Evolutionary conservation across 768 basidiomycete species (phyloP).

Genomic region (Crassisporium funariophilum): DNA sequence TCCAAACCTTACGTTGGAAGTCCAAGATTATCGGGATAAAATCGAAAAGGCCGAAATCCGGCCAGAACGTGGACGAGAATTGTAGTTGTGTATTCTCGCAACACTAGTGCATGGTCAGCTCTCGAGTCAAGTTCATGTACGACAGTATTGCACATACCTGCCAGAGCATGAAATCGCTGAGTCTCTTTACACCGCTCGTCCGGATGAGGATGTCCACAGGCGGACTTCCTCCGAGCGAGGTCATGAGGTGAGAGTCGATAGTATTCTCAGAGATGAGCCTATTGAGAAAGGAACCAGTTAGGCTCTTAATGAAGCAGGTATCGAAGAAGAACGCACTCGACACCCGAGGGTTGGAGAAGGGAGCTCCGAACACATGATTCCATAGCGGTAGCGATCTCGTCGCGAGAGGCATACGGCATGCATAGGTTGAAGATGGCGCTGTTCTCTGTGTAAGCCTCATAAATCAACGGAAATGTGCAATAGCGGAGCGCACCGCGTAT

Average conservation of each 20-base stretch:
- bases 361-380: constrained; percentile 46
- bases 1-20: constrained; percentile 81
- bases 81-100: constrained; percentile 86
- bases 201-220: constrained; percentile 89
- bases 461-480: neutral
- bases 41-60: constrained; percentile 86
- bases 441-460: neutral
- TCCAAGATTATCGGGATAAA: constrained; percentile 86
- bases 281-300: neutral
- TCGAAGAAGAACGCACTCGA: constrained; percentile 20
- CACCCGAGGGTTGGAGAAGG: constrained; percentile 28
- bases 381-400: constrained; percentile 88
- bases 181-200: constrained; percentile 85
- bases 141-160: constrained; percentile 60
- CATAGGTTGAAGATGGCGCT: constrained; percentile 91
- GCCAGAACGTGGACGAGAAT: constrained; percentile 87
- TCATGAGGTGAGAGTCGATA: constrained; percentile 69
- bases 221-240: constrained; percentile 63
- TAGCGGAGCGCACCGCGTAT: constrained; percentile 55
- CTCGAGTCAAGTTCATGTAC: neutral
- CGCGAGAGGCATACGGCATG: constrained; percentile 89
- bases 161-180: constrained; percentile 94
- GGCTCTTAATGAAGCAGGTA: constrained; percentile 1
- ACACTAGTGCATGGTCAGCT: constrained; percentile 46
- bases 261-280: constrained; percentile 62